A percentile compares a stretch with the other conserved stretches of the same genome.
Evolutionary conservation across 1,284 basidiomycete species (phyloP).

Genomic region (Schizophyllum commune): DNA sequence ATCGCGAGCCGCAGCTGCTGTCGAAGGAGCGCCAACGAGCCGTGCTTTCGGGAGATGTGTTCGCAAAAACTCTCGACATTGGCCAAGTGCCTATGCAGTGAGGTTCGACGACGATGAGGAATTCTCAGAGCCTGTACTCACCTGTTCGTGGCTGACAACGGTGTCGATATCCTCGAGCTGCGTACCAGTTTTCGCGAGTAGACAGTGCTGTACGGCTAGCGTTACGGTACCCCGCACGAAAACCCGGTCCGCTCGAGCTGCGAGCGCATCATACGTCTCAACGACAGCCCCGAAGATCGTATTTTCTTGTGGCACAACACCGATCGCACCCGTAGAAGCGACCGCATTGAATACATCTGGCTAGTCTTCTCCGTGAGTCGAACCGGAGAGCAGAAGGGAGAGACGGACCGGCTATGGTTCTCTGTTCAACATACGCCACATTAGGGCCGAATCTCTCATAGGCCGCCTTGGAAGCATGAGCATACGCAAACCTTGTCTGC

Average conservation of each 20-base stretch:
- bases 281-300: conserved; percentile 64
- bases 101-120: neutral
- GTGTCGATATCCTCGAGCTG: conserved; percentile 34
- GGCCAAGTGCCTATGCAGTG: conserved; percentile 58
- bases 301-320: conserved; percentile 71
- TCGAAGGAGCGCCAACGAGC: conserved; percentile 52
- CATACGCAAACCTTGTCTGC: neutral
- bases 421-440: conserved; percentile 42
- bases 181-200: conserved; percentile 30
- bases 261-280: conserved; percentile 61
- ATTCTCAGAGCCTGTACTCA: conserved; percentile 18
- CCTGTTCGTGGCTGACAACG: conserved; percentile 73
- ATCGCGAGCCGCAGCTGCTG: conserved; percentile 56
- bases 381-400: conserved; percentile 11
- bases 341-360: conserved; percentile 53
- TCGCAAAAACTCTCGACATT: conserved; percentile 55
- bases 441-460: conserved; percentile 44
- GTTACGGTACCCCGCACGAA: conserved; percentile 54
- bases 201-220: conserved; percentile 59
- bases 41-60: conserved; percentile 43
- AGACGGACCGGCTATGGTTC: conserved; percentile 36
- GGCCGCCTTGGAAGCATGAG: conserved; percentile 41
- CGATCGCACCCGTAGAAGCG: conserved; percentile 27
- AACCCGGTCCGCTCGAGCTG: conserved; percentile 26
- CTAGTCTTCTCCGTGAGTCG: conserved; percentile 1